Evolutionary conservation across 257 asterid species (phyloP), one percentile per base, ranked within the genome.

Genomic region (Solanum bulbocastanum): DNA sequence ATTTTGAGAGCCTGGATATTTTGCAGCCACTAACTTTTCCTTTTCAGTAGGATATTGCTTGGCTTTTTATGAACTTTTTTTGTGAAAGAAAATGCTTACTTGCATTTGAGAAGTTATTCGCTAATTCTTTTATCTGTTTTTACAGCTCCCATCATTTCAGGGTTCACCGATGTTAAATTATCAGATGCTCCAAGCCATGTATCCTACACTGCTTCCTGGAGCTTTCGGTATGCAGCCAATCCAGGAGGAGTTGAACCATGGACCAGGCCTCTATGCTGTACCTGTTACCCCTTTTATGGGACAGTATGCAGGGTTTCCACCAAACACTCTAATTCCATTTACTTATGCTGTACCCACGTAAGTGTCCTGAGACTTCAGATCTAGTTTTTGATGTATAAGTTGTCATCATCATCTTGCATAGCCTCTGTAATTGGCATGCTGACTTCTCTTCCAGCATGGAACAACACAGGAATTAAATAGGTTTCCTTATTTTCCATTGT

Each of bases 201-300:
- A 89, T 83, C 92, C 92, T 42, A 79, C 84, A 30, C 89, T 84
- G 37, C 82, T 87, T 87, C 92, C 92, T 81, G 89, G 90, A 10
- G 18, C 88, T 82, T 65, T 35, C 33, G 83, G 66, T 46, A 69
- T 62, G 83, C 93, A 90, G 69, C 92, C 87, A 81, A 85, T 83
- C 68, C 95, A 93, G 89, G 99, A 96, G 86, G 95, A 88, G 92
- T 89, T 91, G 81, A 93, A 93, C 89, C 96, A 87, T 88, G 99
- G 99, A 40, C 98, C 95, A 44, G 99, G 99, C 76, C 93, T 97
- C 40, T 97, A 97, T 92, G 99, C 99, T 86, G 98, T 97, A 89
- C 92, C 96, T 2, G 92, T 92, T 86, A 89, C 32, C 90, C 96
- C 98, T 10, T 85, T 87, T 83, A 89, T 87, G 94, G 98, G 95